These are phyloP conservation scores for Diutina pseudorugosa DNA, from an alignment of 1,139 yeast genomes.

Conservation along the genomic window DNA sequence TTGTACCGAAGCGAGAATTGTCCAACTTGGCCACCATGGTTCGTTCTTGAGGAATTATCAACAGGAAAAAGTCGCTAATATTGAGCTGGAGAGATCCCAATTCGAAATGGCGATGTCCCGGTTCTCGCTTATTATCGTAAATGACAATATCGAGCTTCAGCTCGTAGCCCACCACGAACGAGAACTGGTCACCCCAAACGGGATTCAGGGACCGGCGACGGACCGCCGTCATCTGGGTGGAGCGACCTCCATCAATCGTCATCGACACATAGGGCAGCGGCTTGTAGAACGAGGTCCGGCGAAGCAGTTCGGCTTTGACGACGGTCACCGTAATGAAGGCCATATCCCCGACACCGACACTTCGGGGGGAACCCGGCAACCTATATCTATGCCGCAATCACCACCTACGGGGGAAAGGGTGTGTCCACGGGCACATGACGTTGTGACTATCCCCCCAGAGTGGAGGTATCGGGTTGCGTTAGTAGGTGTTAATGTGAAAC, in stretches of 20 bases:
- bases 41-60: slow-evolving; percentile 16
- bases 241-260: slow-evolving; percentile 89
- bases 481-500: not conserved
- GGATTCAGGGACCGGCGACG: slow-evolving; percentile 92
- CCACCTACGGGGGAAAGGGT: not conserved
- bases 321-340: not conserved
- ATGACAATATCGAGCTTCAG: slow-evolving; percentile 87
- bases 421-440: not conserved
- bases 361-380: not conserved
- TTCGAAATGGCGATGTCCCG: slow-evolving; percentile 98
- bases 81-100: slow-evolving; percentile 90
- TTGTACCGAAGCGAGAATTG: not conserved
- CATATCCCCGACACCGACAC: not conserved
- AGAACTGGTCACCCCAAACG: slow-evolving; percentile 91
- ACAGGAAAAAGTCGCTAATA: slow-evolving; percentile 79
- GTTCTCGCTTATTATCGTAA: slow-evolving; percentile 92
- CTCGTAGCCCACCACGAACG: slow-evolving; percentile 65
- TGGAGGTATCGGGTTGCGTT: not conserved
- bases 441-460: not conserved
- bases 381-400: not conserved
- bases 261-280: slow-evolving; percentile 98
- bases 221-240: slow-evolving; percentile 82
- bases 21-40: not conserved
- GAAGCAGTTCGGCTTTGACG: not conserved
- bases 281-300: slow-evolving; percentile 40